phyloP scores from a whole-genome alignment of 345 rosid genomes.

The Psidium friedrichsthalianum region DNA sequence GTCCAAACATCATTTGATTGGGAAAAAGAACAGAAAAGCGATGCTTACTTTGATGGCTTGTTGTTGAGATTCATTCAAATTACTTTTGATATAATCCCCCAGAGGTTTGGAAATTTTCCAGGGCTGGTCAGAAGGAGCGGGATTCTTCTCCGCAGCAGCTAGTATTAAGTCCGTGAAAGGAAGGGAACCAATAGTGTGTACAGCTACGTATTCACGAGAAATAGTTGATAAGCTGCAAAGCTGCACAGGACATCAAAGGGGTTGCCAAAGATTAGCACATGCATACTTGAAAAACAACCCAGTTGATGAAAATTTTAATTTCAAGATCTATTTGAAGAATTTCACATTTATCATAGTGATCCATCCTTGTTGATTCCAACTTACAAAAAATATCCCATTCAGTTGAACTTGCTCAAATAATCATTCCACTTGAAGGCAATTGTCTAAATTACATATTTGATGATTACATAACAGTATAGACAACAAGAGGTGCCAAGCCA shows the following conservation, averaged over 20 bases:
- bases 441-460: background rate
- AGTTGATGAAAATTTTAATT: background rate
- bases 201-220: conserved; percentile 76
- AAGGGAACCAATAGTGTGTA: conserved; percentile 62
- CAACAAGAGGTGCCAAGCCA: background rate
- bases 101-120: conserved; percentile 79
- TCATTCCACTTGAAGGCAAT: background rate
- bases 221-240: conserved; percentile 90
- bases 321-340: background rate
- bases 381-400: background rate
- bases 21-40: background rate
- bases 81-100: conserved; percentile 42
- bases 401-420: background rate
- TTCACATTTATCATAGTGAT: background rate
- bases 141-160: conserved; percentile 36
- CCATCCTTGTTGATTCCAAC: background rate
- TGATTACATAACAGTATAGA: background rate
- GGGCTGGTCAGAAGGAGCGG: conserved; percentile 43
- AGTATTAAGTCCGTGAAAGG: conserved; percentile 91
- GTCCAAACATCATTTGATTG: background rate
- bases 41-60: conserved; percentile 82
- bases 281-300: background rate
- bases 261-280: background rate
- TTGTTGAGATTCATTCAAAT: conserved; percentile 71
- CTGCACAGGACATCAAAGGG: conserved; percentile 30